phyloP scores from a whole-genome alignment of 352 stramenopile species.

The Globisporangium radiosum region DNA sequence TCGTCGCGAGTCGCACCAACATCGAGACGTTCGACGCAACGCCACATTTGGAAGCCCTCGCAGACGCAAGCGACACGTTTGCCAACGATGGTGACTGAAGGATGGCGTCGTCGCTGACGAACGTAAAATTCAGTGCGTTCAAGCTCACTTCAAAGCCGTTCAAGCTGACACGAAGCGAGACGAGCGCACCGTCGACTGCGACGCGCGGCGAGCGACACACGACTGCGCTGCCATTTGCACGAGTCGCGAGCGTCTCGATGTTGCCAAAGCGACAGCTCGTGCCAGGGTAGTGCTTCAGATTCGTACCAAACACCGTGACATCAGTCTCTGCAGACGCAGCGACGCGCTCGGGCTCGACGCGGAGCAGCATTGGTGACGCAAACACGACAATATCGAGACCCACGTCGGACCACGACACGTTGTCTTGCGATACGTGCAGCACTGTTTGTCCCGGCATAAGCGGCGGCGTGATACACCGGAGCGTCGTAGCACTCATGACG shows the following conservation, averaged over 20 bases:
- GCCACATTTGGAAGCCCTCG: not conserved
- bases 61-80: too few relatives aligned
- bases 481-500: conserved; percentile 16
- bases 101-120: not conserved
- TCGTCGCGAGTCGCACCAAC: not conserved
- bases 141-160: conserved; percentile 33
- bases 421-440: conserved; percentile 29
- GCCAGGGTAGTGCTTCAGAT: conserved; percentile 20
- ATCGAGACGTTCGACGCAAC: not conserved
- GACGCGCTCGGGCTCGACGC: conserved; percentile 14
- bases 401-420: conserved; percentile 27
- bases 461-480: conserved; percentile 26
- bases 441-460: conserved; percentile 15
- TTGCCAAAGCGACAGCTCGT: conserved; percentile 32
- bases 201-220: conserved; percentile 24
- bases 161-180: conserved; percentile 24
- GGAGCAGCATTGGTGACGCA: conserved; percentile 25
- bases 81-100: too few relatives aligned
- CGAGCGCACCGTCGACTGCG: not conserved
- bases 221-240: conserved; percentile 23
- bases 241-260: conserved; percentile 14
- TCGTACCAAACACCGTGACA: conserved; percentile 34
- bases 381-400: conserved; percentile 24
- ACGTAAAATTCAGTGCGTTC: conserved; percentile 18
- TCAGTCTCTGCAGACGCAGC: conserved; percentile 6